phyloP scores from a whole-genome alignment of 306 rosid species.

The Pyrus betulifolia region DNA sequence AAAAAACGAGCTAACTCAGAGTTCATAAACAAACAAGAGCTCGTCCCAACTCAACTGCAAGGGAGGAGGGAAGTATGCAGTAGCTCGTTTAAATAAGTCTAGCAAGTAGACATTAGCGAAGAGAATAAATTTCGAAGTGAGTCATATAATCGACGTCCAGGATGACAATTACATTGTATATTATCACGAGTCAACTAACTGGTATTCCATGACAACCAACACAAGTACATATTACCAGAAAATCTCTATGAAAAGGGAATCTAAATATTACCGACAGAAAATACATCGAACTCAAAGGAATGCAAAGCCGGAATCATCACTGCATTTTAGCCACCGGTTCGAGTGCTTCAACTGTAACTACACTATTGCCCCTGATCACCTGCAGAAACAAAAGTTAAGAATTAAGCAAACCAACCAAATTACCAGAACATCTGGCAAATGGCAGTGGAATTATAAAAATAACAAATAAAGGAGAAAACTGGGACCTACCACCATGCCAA shows the following conservation, averaged over 20 bases:
- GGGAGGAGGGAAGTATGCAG: no score
- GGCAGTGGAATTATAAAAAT: neutral
- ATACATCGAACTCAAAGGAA: neutral
- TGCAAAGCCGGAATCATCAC: slow-evolving; percentile 15
- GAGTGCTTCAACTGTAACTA: slow-evolving; percentile 97
- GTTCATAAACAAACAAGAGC: no score
- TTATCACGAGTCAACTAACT: neutral
- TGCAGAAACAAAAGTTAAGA: slow-evolving; percentile 28
- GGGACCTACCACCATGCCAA: slow-evolving; percentile 97
- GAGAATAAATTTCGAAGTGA: neutral
- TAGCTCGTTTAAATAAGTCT: neutral
- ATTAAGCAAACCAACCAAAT: neutral
- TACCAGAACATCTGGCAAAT: neutral
- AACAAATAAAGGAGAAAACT: neutral
- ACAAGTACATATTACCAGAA: slow-evolving; percentile 5
- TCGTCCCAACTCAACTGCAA: neutral
- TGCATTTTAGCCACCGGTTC: slow-evolving; percentile 75
- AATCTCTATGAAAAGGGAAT: neutral
- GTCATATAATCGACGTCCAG: neutral
- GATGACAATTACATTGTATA: neutral
- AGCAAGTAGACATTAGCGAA: neutral
- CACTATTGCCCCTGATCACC: slow-evolving; percentile 95
- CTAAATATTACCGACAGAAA: neutral
- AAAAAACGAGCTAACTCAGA: no score
- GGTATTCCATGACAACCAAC: neutral